Conservation (phyloP, 2,329 filamentous ascomycete genomes). For the Botrytis aclada region DNA sequence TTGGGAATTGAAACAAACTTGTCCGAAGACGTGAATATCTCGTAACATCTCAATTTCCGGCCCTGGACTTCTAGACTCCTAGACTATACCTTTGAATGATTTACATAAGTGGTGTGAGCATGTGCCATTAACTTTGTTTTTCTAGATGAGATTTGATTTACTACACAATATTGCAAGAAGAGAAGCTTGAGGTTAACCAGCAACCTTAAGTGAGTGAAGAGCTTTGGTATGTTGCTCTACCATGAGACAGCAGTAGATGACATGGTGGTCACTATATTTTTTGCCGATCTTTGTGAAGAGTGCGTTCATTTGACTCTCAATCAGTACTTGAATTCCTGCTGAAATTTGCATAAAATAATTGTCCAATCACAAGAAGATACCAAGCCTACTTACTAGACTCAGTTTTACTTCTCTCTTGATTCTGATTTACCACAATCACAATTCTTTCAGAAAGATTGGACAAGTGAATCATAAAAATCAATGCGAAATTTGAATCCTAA, state of each 20-base stretch:
- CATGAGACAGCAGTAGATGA: neutral
- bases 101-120: neutral
- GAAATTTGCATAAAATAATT: neutral
- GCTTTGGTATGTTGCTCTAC: neutral
- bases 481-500: neutral
- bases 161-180: neutral
- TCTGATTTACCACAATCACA: neutral
- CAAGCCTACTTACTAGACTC: neutral
- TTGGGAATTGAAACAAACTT: neutral
- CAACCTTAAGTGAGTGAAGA: neutral
- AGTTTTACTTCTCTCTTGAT: too few relatives aligned
- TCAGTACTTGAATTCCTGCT: neutral
- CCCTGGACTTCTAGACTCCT: neutral
- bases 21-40: neutral
- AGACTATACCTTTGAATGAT: neutral
- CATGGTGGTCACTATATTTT: neutral
- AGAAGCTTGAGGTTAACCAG: neutral
- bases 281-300: neutral
- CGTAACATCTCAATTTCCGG: neutral
- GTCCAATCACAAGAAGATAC: neutral
- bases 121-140: neutral
- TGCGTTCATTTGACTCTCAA: neutral
- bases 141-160: neutral
- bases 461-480: neutral
- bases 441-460: neutral